Base-by-base conservation (phyloP, 1,139 yeast species). In the Suhomyces anneliseae region DNA sequence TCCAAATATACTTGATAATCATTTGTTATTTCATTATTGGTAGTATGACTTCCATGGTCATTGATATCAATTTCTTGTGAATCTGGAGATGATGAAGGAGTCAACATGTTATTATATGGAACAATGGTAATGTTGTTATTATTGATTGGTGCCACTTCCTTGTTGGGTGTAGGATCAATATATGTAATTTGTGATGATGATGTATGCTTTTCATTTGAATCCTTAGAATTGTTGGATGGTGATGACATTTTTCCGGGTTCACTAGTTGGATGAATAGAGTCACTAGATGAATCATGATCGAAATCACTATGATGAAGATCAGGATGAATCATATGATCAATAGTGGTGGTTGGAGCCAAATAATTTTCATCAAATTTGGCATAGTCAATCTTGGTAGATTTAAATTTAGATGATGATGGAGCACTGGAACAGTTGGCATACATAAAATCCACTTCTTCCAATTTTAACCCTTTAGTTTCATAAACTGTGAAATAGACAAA, bases 401-500 rank as follows among this genome's bases (percentile, higher is more conserved):
- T 65, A 57, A 74, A 76, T 37, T 65, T 62, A 29, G 62, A 54
- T 2, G 83, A 78, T 37, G 59, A 64, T 38, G 74, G 61, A 3
- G 85, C 82, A 54, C 65, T 70, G 33, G 62, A 54, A 58, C 85
- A 79, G 44, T 71, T 70, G 40, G 66, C 59, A 53, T 63, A 65
- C 60, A 69, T 60, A 49, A 51, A 73, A 65, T 76, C 76, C 39
- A 74, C 69, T 54, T 75, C 79, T 56, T 75, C 80, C 58, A 69
- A 73, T 54, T 70, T 69, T 53, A 72, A 69, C 14, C 78, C 78
- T 60, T 72, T 75, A 43, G 79, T 75, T 61, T 74, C 79, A 59
- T 71, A 73, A 39, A 72, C 76, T 43, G 69, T 62, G 46, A 68
- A 65, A 56, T 65, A 74, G 35, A 70, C 74, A 57, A 69, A 74